Conservation (phyloP, 1,139 yeast species). For the Pichia sp. region DNA sequence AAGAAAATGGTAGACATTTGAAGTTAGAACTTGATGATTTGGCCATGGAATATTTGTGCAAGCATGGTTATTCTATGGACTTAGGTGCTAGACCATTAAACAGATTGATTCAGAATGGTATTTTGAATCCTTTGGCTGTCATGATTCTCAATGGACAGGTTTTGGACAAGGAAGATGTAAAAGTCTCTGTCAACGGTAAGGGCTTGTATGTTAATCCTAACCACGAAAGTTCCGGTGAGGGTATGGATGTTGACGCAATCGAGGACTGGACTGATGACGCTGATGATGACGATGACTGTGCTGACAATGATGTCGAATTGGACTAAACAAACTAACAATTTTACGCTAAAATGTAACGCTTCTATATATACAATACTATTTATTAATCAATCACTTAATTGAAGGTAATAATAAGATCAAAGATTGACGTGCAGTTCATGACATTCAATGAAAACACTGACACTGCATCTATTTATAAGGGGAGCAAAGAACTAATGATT, state of each 20-base stretch:
- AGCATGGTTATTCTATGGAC: constrained; percentile 85
- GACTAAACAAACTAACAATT: too few relatives aligned
- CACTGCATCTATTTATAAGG: too few relatives aligned
- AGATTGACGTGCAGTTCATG: too few relatives aligned
- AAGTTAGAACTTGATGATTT: constrained; percentile 62
- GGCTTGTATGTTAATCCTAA: constrained; percentile 82
- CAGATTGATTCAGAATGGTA: constrained; percentile 83
- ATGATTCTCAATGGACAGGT: constrained; percentile 82
- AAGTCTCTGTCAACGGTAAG: constrained; percentile 46
- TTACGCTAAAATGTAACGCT: too few relatives aligned
- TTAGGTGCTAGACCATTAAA: constrained; percentile 97
- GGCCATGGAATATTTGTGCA: constrained; percentile 77
- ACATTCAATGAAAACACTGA: too few relatives aligned
- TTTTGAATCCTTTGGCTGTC: constrained; percentile 85
- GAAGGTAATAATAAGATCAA: too few relatives aligned
- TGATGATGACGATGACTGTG: constrained; percentile 37
- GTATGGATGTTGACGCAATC: constrained; percentile 47
- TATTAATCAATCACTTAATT: too few relatives aligned
- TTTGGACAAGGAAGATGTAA: constrained; percentile 78
- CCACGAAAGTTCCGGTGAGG: constrained; percentile 58
- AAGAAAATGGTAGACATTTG: constrained; percentile 73
- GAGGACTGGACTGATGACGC: constrained; percentile 58
- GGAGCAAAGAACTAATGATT: too few relatives aligned
- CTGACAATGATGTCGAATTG: too few relatives aligned
- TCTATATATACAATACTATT: too few relatives aligned